phyloP scores from a whole-genome alignment of 2,329 filamentous ascomycete genomes.

The Diplodia mutila region DNA sequence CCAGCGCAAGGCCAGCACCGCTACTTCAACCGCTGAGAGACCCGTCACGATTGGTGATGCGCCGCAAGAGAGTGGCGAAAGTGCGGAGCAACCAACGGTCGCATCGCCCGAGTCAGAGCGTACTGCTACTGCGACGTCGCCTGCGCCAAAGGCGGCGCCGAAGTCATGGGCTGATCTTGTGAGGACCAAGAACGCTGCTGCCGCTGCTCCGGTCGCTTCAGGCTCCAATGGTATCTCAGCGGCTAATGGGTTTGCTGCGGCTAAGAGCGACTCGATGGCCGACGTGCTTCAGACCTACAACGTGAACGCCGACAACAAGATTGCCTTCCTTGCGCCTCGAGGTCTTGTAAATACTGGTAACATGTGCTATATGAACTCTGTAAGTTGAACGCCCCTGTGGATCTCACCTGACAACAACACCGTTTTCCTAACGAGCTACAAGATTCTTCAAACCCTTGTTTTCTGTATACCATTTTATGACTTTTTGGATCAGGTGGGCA shows the following conservation, averaged over 20 bases:
- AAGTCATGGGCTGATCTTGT: constrained; percentile 73
- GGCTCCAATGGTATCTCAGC: constrained; percentile 36
- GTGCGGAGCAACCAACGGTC: constrained; percentile 28
- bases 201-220: constrained; percentile 28
- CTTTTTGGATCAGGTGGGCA: constrained; percentile 85
- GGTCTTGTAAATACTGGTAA: constrained; percentile 97
- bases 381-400: constrained; percentile 55
- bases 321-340: constrained; percentile 86
- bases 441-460: constrained; percentile 94
- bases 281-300: constrained; percentile 78
- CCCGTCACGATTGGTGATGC: constrained; percentile 30
- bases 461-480: constrained; percentile 94
- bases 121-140: constrained; percentile 43
- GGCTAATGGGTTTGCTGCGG: constrained; percentile 48
- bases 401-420: not conserved
- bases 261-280: constrained; percentile 66
- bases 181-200: constrained; percentile 52
- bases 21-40: constrained; percentile 42
- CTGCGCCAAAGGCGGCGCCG: constrained; percentile 53
- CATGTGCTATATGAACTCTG: constrained; percentile 99
- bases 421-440: constrained; percentile 40
- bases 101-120: constrained; percentile 35
- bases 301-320: constrained; percentile 65
- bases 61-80: constrained; percentile 16
- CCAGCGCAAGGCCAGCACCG: constrained; percentile 30